Base-by-base conservation (phyloP, 768 basidiomycete genomes). In the Mycena haematopus region DNA sequence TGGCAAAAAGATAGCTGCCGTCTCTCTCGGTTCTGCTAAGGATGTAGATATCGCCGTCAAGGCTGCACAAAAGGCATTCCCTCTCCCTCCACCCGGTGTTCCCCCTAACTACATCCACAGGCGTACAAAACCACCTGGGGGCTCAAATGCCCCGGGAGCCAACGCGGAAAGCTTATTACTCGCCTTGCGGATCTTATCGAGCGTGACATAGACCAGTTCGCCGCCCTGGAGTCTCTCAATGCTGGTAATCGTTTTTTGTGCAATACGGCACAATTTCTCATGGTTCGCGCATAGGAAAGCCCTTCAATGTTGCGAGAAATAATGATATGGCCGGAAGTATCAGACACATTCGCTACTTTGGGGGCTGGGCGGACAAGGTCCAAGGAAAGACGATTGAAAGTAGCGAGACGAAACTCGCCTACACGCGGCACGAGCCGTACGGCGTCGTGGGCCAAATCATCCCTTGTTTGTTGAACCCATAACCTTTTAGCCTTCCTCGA, bases 321-420 rank as follows among this genome's bases (percentile, higher is more conserved):
- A 10, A 25, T 9, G 77, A 77, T 52, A 17, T 76, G 31, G 35
- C 35, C 6, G 42, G 25, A 42, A 68, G 72, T 3, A 74, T 84
- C 51, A 74, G 70, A 36, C 75, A 76, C 61, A 70, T 90, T 58
- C 78, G 82, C 19, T 93, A 92, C 74, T 93, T 88, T 66, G 89
- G 82, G 44, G 92, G 91, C 15, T 88, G 88, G 84, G 87, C 89
- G 45, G 91, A 91, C 79, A 92, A 92, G 77, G 73, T 86, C 47
- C 76, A 80, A 5, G 89, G 88, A 14, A 82, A 87, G 70, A 82
- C 82, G 15, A 84, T 89, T 71, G 87, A 84, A 79, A 84, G 74
- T 61, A 69, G 58, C 38, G 74, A 77, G 29, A 53, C 31, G 13
- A 85, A 83, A 72, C 73, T 88, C 44, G 80, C 79, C 10, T 88